Base-by-base conservation (phyloP, 2,329 filamentous ascomycete genomes). In the Colletotrichum sp. region DNA sequence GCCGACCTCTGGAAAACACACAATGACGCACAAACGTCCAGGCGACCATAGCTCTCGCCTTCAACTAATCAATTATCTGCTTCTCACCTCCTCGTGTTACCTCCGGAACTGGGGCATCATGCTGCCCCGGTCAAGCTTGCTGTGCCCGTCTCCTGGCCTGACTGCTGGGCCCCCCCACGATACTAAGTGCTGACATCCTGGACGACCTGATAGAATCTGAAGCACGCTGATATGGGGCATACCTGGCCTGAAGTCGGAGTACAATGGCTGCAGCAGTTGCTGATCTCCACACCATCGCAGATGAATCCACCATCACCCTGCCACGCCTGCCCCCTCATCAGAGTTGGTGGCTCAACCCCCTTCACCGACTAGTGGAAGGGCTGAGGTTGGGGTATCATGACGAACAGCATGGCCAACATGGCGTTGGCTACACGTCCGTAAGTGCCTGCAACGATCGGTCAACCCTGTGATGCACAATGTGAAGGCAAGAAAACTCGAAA, bases 241-340 rank as follows among this genome's bases (percentile, higher is more conserved):
- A 28, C 63, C 57, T 30, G 30, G 39, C 32, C 24, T 57, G 26
- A 18, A 64, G 39, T 60, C 64, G 64, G 71, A 73, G 65, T 60
- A 76, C 73, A 76, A 76, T 76, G 64, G 70, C 69, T 69, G 44
- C 70, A 73, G 63, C 57, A 65, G 49, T n/a, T 57, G 63, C 70
- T 76, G 64, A 76, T 73, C 57, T 49, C 73, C 73, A 69, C 73
- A 49, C 44, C 63, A 68, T 65, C 49, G 64, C 64, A 69, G 70
- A 60, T 49, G 59, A 73, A 49, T 44, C 69, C 70, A 69, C 64
- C 15, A 24, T 64, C 44, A 69, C 70, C 59, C 64, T 76, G 70
- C 49, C 70, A 65, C 34, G 39, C 70, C 65, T 16, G 18, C 39
- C 34, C 66, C 34, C 67, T 52, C 57, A 65, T 30, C 70, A 59